Evolutionary conservation across 1,284 basidiomycete species (phyloP).

Genomic region (Rhodotorula sp.): DNA sequence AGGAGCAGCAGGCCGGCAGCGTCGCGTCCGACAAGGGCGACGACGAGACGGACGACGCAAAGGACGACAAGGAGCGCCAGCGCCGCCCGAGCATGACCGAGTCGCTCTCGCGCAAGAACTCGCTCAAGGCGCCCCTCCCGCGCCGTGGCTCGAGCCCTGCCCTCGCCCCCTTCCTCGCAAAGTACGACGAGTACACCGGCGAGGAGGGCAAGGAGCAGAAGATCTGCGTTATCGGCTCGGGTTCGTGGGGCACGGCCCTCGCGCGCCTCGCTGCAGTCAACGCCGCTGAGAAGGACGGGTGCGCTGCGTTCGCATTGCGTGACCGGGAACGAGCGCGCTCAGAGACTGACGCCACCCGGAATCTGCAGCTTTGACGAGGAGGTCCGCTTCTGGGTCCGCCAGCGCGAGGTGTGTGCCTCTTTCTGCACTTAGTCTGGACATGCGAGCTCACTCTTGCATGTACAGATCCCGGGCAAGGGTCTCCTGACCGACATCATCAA

Average conservation of each 20-base stretch:
- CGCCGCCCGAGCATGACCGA: slow-evolving; percentile 16
- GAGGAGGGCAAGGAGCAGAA: slow-evolving; percentile 27
- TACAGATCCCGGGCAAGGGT: slow-evolving; percentile 40
- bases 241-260: slow-evolving; percentile 41
- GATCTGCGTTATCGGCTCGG: slow-evolving; percentile 39
- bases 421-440: too few relatives aligned
- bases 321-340: too few relatives aligned
- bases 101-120: slow-evolving; percentile 35
- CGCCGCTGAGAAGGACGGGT: slow-evolving; percentile 37
- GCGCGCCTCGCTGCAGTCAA: slow-evolving; percentile 38
- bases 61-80: neutral
- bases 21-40: neutral
- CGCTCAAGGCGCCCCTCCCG: slow-evolving; percentile 27
- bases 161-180: slow-evolving; percentile 38
- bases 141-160: slow-evolving; percentile 32
- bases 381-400: slow-evolving; percentile 42
- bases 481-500: slow-evolving; percentile 44
- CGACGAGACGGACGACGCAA: neutral
- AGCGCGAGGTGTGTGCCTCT: slow-evolving; percentile 32
- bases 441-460: neutral
- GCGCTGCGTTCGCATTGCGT: neutral
- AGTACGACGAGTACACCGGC: slow-evolving; percentile 39
- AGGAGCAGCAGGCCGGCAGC: slow-evolving; percentile 1
- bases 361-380: slow-evolving; percentile 33
- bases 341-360: neutral